Evolutionary conservation across 352 stramenopile genomes (phyloP).

Genomic region (Globisporangium spiculum): DNA sequence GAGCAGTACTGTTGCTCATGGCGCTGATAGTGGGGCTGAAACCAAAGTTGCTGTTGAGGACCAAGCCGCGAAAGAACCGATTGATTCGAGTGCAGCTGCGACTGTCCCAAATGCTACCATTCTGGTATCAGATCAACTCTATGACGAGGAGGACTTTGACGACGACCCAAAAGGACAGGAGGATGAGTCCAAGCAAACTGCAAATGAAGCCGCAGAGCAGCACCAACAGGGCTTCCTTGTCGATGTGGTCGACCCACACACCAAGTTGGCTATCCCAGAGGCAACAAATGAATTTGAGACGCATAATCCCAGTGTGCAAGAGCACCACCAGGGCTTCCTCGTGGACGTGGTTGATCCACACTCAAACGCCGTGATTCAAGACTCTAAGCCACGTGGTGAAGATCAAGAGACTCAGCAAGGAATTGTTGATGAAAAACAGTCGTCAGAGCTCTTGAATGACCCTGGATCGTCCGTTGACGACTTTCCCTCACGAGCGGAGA

Average conservation of each 20-base stretch:
- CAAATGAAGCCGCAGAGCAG: not conserved
- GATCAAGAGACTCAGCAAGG: not conserved
- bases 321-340: slow-evolving; percentile 3
- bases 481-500: not conserved
- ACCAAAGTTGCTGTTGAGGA: not conserved
- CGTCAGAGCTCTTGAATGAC: not conserved
- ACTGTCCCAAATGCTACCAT: not conserved
- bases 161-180: slow-evolving; percentile 11
- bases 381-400: not conserved
- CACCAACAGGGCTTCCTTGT: not conserved
- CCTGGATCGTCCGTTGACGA: not conserved
- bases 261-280: not conserved
- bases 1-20: not conserved
- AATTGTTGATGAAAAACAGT: too few species aligned
- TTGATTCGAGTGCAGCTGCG: not conserved
- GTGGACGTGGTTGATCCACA: slow-evolving; percentile 6
- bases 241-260: not conserved
- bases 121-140: not conserved
- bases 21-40: not conserved
- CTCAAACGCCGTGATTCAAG: not conserved
- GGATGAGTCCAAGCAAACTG: not conserved
- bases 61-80: not conserved
- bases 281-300: not conserved
- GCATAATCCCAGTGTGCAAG: not conserved
- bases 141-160: slow-evolving; percentile 40